A percentile compares a stretch with the other conserved stretches of the same genome.
Conservation (phyloP, 768 basidiomycete species). For the Mycena crocata region DNA sequence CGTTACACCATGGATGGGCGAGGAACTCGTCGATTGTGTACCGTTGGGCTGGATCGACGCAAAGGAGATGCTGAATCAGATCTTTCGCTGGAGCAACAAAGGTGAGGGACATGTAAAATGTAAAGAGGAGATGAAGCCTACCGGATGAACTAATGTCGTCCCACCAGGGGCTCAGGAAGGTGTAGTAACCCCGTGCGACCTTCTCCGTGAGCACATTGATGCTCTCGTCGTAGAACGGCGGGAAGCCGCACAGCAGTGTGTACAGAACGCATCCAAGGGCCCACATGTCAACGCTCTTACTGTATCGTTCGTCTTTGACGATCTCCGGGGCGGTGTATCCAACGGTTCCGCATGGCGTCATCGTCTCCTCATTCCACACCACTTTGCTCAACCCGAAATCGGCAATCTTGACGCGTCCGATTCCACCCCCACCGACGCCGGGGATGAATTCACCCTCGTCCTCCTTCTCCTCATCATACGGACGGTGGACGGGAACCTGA, state of each 20-base stretch:
- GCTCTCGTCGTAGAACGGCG: constrained; percentile 98
- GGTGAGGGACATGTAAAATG: constrained; percentile 5
- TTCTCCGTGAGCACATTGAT: constrained; percentile 99
- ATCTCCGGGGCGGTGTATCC: constrained; percentile 99
- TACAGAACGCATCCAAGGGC: constrained; percentile 99
- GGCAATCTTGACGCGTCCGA: constrained; percentile 97
- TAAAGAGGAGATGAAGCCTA: constrained; percentile 46
- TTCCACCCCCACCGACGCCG: constrained; percentile 95
- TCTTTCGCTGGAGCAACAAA: constrained; percentile 82
- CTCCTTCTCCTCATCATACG: constrained; percentile 98
- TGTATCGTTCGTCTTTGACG: constrained; percentile 97
- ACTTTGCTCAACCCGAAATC: constrained; percentile 98
- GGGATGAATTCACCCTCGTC: constrained; percentile 97
- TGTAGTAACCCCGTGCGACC: constrained; percentile 96
- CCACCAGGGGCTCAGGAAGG: constrained; percentile 99
- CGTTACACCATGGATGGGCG: constrained; percentile 94
- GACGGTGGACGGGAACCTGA: constrained; percentile 75
- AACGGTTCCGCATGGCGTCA: constrained; percentile 99
- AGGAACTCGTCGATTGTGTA: constrained; percentile 99
- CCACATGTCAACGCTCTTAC: constrained; percentile 99
- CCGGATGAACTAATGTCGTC: constrained; percentile 90
- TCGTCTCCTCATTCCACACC: constrained; percentile 98
- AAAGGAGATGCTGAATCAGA: constrained; percentile 92
- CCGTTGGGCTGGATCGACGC: constrained; percentile 94
- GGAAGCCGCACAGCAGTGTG: constrained; percentile 96